Conservation (phyloP, 2,329 filamentous ascomycete species). For the Monosporascus sp. region DNA sequence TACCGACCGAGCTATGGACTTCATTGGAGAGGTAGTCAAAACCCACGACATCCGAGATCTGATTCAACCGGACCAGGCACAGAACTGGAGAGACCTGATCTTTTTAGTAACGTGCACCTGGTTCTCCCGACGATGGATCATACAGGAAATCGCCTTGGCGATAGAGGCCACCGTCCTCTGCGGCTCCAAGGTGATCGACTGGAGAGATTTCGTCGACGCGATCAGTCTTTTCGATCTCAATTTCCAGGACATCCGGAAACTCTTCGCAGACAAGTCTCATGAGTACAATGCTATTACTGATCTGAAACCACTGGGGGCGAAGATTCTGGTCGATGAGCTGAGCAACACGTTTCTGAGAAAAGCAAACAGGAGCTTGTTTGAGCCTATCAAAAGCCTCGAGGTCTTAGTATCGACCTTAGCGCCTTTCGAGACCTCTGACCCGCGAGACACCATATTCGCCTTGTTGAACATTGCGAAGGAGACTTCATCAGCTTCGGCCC, state of each 20-base stretch:
- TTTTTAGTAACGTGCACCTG: conserved; percentile 2
- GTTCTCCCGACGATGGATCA: conserved; percentile 10
- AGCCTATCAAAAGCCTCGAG: conserved; percentile 11
- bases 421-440: conserved; percentile 17
- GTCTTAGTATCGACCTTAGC: conserved; percentile 13
- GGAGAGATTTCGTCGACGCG: conserved; percentile 17
- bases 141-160: conserved; percentile 6
- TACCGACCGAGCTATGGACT: conserved; percentile 4
- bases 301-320: conserved; percentile 4
- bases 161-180: conserved; percentile 3
- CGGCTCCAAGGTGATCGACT: conserved; percentile 2
- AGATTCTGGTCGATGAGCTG: conserved; percentile 5
- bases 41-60: not conserved
- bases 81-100: conserved; percentile 4
- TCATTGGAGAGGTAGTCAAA: conserved; percentile 1
- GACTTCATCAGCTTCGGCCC: not conserved
- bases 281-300: conserved; percentile 12
- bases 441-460: conserved; percentile 19
- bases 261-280: not conserved
- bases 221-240: conserved; percentile 11
- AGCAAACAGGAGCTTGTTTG: not conserved
- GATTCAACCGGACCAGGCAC: not conserved
- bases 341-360: conserved; percentile 11
- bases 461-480: conserved; percentile 16
- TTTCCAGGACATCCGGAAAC: conserved; percentile 6